A percentile compares a stretch with the other conserved stretches of the same genome.
Evolutionary conservation across 2,329 filamentous ascomycete genomes (phyloP).

Genomic region (Aspergillus pseudoviridinutans): DNA sequence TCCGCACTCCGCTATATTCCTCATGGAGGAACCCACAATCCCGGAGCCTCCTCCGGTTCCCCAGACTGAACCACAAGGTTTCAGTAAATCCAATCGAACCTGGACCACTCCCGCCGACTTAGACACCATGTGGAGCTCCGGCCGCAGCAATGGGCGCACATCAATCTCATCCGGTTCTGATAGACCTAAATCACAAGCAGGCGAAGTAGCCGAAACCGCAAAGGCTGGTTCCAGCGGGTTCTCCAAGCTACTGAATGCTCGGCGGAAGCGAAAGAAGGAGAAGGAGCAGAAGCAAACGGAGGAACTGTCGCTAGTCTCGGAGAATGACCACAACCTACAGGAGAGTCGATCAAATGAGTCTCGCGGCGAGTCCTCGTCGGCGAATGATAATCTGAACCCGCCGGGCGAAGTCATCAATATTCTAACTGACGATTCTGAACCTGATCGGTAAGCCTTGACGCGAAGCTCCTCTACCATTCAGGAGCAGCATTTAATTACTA

Average conservation of each 20-base stretch:
- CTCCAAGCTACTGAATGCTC: conserved; percentile 48
- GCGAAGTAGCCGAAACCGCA: conserved; percentile 32
- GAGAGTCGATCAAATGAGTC: conserved; percentile 22
- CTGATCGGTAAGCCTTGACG: conserved; percentile 34
- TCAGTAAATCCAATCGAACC: conserved; percentile 34
- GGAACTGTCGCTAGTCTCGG: conserved; percentile 18
- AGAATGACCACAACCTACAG: conserved; percentile 19
- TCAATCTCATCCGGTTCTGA: conserved; percentile 39
- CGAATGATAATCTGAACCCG: conserved; percentile 18
- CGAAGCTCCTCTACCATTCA: not conserved
- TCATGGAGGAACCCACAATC: conserved; percentile 33
- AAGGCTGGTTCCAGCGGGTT: conserved; percentile 45
- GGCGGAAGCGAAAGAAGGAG: conserved; percentile 43
- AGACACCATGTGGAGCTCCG: conserved; percentile 28
- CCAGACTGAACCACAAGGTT: conserved; percentile 35
- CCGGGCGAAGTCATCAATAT: conserved; percentile 24
- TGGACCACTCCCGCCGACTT: conserved; percentile 33
- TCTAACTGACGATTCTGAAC: conserved; percentile 37
- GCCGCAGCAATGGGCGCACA: conserved; percentile 32
- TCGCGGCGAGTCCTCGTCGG: conserved; percentile 23
- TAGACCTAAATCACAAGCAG: conserved; percentile 36
- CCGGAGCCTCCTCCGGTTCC: conserved; percentile 23
- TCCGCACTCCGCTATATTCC: conserved; percentile 1
- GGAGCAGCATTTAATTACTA: conserved; percentile 23
- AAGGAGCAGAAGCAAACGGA: conserved; percentile 22